phyloP scores from a whole-genome alignment of 2,329 filamentous ascomycete species.

The Colletotrichum sp. region DNA sequence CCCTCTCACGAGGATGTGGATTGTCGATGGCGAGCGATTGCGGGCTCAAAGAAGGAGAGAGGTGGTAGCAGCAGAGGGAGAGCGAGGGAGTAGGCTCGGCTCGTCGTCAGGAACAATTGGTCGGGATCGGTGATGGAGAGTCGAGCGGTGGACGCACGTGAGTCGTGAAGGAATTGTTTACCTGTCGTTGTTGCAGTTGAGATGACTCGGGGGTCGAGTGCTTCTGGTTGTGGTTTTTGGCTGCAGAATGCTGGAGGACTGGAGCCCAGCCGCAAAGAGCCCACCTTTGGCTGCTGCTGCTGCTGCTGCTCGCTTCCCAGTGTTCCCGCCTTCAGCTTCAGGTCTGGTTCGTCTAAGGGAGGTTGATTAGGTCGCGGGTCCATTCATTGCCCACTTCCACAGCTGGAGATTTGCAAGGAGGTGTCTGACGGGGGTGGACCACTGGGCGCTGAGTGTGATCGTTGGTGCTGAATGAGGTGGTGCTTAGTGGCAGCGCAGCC shows the following conservation, averaged over 20 bases:
- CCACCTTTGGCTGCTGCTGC: not conserved
- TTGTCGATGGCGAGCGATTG: not conserved
- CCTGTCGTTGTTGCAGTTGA: conserved; percentile 3
- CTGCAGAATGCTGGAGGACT: conserved; percentile 13
- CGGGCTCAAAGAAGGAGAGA: not conserved
- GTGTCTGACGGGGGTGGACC: not conserved
- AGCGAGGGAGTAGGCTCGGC: not conserved
- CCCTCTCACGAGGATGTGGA: conserved; percentile 18
- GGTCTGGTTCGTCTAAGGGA: not conserved
- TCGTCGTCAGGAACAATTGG: not conserved
- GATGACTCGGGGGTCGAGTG: conserved; percentile 7
- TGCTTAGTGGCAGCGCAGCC: not conserved
- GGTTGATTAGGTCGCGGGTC: not conserved
- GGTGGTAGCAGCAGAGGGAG: not conserved
- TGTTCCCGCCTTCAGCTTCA: not conserved
- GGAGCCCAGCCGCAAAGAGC: conserved; percentile 7
- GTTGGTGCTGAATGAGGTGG: not conserved
- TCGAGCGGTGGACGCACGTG: not conserved
- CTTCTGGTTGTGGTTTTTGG: not conserved
- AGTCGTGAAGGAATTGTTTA: conserved; percentile 13
- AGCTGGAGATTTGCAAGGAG: not conserved
- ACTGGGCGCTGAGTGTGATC: not conserved
- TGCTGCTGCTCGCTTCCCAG: not conserved
- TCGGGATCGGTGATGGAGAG: not conserved
- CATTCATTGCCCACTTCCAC: not conserved